Percentiles rank a stretch among this genome's conserved stretches.
Conservation (phyloP, 495 filamentous ascomycete genomes). For the Aspergillus heteromorphus region DNA sequence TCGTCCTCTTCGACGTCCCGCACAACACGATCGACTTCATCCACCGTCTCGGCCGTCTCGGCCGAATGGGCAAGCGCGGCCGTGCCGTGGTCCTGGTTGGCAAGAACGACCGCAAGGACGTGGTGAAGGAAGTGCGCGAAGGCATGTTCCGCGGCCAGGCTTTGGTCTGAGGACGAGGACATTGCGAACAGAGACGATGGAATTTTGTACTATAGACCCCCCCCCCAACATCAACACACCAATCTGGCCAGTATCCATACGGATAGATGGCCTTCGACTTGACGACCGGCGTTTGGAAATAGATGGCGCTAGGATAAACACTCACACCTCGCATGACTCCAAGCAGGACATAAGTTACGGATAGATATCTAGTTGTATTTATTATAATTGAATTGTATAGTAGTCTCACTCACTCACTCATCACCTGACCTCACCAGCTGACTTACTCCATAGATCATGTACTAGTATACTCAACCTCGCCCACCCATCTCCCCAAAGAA, state of each 20-base stretch:
- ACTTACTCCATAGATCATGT: too few relatives aligned
- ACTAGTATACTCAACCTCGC: background rate
- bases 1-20: conserved; percentile 91
- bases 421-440: background rate
- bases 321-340: background rate
- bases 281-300: conserved; percentile 7
- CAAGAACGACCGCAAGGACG: conserved; percentile 80
- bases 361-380: background rate
- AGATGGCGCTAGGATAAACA: background rate
- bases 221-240: background rate
- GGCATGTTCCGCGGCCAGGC: conserved; percentile 91
- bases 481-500: background rate
- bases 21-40: conserved; percentile 97
- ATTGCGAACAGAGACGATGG: too few relatives aligned
- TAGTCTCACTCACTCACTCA: background rate
- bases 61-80: conserved; percentile 87
- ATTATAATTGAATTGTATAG: background rate
- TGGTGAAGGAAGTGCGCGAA: conserved; percentile 87
- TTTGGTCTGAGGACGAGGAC: conserved; percentile 63
- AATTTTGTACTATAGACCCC: background rate
- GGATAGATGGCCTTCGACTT: background rate
- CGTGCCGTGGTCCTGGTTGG: conserved; percentile 86
- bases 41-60: conserved; percentile 84
- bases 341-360: background rate
- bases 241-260: too few relatives aligned